Evolutionary conservation across 306 rosid species (phyloP), one percentile per base, ranked within the genome.

Genomic region (Prunus padus): DNA sequence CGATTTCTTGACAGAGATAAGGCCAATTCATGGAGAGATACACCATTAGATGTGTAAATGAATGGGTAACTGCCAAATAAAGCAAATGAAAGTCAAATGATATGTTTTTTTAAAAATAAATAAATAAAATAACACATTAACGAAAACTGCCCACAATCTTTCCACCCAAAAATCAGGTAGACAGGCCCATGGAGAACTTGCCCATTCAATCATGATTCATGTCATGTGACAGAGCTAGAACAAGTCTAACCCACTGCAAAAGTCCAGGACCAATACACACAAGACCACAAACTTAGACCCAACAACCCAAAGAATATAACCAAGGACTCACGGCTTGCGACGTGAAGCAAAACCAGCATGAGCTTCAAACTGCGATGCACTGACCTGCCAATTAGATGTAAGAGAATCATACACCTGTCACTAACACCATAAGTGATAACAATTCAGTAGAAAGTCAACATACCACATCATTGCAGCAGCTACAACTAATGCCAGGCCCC

Each of bases 281-380:
- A 52, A 65, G 47, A 71, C 75, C 60, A 79, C 11, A 57, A 56
- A 42, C 45, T 68, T 30, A 60, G 51, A 71, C 19, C 64, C 7
- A 49, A 60, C 42, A 23, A 46, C 49, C 56, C 18, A 64, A 80
- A 71, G 33, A 42, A 33, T 42, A 18, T 7, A 51, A 73, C 68
- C 33, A 72, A 84, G 30, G 10, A 92, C 99, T 96, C 84, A 96
- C 98, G 99, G 99, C 76, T 96, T 96, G 77, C 98, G 97, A 72
- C 99, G 91, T 3, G 97, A 73, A 77, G 92, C 85, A 91, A 89
- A 90, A 45, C 98, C 99, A 80, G 99, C 99, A 89, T 96, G 99
- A 68, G 93, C 90, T 89, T 96, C 99, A 84, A 96, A 96, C 67
- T 71, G 86, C 3, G 99, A 96, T 47, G 99, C 90, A 76, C 99